Base-by-base conservation (phyloP, 1,284 basidiomycete genomes). In the Trametes sp. region DNA sequence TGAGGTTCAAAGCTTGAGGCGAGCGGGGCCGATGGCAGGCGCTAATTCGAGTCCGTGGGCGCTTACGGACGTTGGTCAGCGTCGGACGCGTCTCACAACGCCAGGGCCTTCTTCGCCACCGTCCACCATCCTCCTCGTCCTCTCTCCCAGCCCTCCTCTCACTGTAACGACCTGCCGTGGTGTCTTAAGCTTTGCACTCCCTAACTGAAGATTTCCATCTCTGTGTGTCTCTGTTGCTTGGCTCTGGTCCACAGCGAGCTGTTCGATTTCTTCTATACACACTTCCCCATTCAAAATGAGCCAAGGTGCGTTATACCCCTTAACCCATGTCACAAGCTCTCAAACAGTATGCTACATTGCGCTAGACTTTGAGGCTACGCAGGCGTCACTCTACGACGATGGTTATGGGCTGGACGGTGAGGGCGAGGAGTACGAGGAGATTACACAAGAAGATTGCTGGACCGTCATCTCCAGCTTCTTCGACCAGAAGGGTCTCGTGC, bases 381-480 rank as follows among this genome's bases (percentile, higher is more conserved):
- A 87, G 77, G 81, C 84, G 63, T 75, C 82, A 2, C 84, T 83
- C 61, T 87, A 86, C 64, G 87, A 88, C 68, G 86, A 90, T 56
- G 82, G 77, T 57, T 85, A 83, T 71, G 86, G 75, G 23, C 76
- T 83, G 74, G 84, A 84, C n/a, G 86, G 88, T 41, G 84, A 86
- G 45, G 86, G 86, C 31, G 89, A 89, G 55, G 84, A 83, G 24
- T 85, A 84, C 62, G 89, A 92, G 70, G 90, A 92, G 73, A 90
- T 96, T 78, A 93, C 92, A 1, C 94, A 95, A 74, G 95, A 97
- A 76, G 95, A 96, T 74, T 95, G 94, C 75, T 98, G 96, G 96
- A 92, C 91, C 48, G 89, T 98, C 72, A 98, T 99, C 73, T 92
- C 94, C 64, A 90, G 94, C 72, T 99, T 98, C 83, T 99, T 99